phyloP scores from a whole-genome alignment of 352 stramenopile species.

The Phytophthora constricta region DNA sequence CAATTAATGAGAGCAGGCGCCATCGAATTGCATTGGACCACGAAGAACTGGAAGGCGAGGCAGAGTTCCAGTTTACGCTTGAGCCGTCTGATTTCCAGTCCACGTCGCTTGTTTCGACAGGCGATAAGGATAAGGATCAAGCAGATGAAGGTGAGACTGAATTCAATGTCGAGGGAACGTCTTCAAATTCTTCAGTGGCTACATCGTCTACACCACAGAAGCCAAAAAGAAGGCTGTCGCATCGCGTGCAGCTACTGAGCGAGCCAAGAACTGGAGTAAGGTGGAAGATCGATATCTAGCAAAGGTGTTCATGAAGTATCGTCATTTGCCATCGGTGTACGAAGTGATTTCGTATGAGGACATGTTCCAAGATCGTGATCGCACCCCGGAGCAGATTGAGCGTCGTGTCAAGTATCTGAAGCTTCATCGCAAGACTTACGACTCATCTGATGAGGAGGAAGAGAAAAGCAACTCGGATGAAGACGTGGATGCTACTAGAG shows the following conservation, averaged over 20 bases:
- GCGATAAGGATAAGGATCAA: slow-evolving; percentile 38
- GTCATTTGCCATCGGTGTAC: slow-evolving; percentile 83
- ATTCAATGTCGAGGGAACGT: slow-evolving; percentile 16
- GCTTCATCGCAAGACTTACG: slow-evolving; percentile 73
- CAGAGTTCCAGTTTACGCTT: slow-evolving; percentile 82
- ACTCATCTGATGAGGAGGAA: slow-evolving; percentile 70
- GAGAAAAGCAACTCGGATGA: slow-evolving; percentile 41
- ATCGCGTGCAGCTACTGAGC: slow-evolving; percentile 49
- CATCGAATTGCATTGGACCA: slow-evolving; percentile 77
- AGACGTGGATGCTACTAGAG: slow-evolving; percentile 17
- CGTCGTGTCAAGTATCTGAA: slow-evolving; percentile 85
- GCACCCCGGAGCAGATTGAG: slow-evolving; percentile 85
- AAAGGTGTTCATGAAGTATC: slow-evolving; percentile 81
- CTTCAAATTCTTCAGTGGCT: slow-evolving; percentile 15
- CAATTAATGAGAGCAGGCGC: slow-evolving; percentile 68
- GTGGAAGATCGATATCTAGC: slow-evolving; percentile 84
- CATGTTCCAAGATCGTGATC: slow-evolving; percentile 89
- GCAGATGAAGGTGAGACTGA: slow-evolving; percentile 40
- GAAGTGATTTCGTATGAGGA: slow-evolving; percentile 91
- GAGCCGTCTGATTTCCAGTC: slow-evolving; percentile 64
- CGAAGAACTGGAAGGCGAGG: slow-evolving; percentile 81
- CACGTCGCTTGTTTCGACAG: slow-evolving; percentile 46
- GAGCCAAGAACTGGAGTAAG: slow-evolving; percentile 84
- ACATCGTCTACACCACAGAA: slow-evolving; percentile 17
- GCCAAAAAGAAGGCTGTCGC: slow-evolving; percentile 35